Percentiles rank a stretch among this genome's conserved stretches.
phyloP scores from a whole-genome alignment of 2,329 filamentous ascomycete genomes.

The Pleurostoma richardsiae region DNA sequence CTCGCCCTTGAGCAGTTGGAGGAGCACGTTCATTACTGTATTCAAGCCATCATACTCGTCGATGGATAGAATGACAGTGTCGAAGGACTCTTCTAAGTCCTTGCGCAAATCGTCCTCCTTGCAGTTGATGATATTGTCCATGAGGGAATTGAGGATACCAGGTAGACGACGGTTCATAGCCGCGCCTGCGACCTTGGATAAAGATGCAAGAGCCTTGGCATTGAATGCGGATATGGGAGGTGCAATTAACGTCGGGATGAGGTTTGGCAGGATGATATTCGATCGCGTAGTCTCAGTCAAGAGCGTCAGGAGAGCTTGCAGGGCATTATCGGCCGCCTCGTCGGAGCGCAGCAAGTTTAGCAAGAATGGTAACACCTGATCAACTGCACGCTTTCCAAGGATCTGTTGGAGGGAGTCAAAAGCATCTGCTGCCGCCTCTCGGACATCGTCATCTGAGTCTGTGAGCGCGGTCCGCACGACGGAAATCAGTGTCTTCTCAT shows the following conservation, averaged over 20 bases:
- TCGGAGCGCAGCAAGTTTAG: slow-evolving; percentile 85
- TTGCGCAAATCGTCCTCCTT: slow-evolving; percentile 67
- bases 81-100: slow-evolving; percentile 77
- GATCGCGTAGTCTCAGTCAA: slow-evolving; percentile 90
- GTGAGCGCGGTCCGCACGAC: slow-evolving; percentile 91
- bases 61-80: slow-evolving; percentile 84
- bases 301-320: slow-evolving; percentile 87
- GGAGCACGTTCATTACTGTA: slow-evolving; percentile 89
- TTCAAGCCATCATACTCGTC: slow-evolving; percentile 96
- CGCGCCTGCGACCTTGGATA: slow-evolving; percentile 84
- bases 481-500: slow-evolving; percentile 91
- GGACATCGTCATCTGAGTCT: slow-evolving; percentile 82
- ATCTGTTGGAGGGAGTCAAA: slow-evolving; percentile 94
- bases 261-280: slow-evolving; percentile 93
- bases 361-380: slow-evolving; percentile 90
- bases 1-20: slow-evolving; percentile 84
- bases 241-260: slow-evolving; percentile 87
- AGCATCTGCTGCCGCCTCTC: slow-evolving; percentile 93
- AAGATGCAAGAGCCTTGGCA: slow-evolving; percentile 84
- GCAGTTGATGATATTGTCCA: slow-evolving; percentile 82
- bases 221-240: slow-evolving; percentile 93
- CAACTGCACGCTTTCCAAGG: slow-evolving; percentile 88
- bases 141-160: slow-evolving; percentile 84
- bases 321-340: slow-evolving; percentile 82
- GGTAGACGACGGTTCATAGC: slow-evolving; percentile 89